Conservation (phyloP, 176 grass and related monocot genomes). For the Oropetium thomaeum region DNA sequence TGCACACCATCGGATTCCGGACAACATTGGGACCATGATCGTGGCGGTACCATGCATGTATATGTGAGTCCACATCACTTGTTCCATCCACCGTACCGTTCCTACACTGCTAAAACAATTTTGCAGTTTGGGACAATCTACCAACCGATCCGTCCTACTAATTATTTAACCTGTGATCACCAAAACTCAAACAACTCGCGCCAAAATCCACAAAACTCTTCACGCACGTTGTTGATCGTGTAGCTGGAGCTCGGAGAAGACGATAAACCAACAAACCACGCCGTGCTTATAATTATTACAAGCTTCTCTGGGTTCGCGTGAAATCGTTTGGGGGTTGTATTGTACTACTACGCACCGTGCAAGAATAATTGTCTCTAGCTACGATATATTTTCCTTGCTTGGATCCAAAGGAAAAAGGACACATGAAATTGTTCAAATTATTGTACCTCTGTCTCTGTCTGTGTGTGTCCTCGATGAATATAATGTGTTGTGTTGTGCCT, state of each 20-base stretch:
- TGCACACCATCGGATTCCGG: conserved; percentile 18
- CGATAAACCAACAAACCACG: neutral
- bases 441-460: neutral
- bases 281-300: too few species aligned
- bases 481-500: neutral
- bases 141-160: neutral
- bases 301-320: too few species aligned
- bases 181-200: neutral
- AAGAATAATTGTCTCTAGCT: neutral
- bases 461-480: neutral
- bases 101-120: neutral
- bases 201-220: neutral
- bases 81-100: neutral
- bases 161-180: too few species aligned
- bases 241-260: too few species aligned
- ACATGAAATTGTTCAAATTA: neutral
- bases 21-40: conserved; percentile 22
- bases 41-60: neutral
- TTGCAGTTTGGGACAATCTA: neutral
- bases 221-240: neutral
- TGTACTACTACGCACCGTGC: neutral
- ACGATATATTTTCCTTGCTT: conserved; percentile 16
- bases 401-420: conserved; percentile 17
- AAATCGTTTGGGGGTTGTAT: neutral
- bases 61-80: conserved; percentile 12